Evolutionary conservation across 1,284 basidiomycete genomes (phyloP).

Genomic region (Neonothopanus nambi): DNA sequence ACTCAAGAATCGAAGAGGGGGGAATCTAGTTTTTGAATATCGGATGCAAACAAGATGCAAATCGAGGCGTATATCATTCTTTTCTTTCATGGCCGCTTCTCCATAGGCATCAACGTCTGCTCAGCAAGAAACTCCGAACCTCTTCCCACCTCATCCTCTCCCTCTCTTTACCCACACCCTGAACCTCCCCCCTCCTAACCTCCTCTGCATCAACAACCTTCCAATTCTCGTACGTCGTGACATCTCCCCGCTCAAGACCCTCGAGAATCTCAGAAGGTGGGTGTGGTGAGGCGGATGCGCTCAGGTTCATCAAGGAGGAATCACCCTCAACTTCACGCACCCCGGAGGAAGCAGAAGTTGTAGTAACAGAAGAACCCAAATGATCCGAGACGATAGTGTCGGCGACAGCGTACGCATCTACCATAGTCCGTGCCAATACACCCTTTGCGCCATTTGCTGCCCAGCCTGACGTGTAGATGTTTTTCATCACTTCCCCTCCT

Average conservation of each 20-base stretch:
- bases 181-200: conserved; percentile 49
- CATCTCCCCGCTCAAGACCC: conserved; percentile 47
- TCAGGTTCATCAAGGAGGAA: too few species aligned
- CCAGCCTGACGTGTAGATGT: conserved; percentile 95
- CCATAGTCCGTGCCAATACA: conserved; percentile 93
- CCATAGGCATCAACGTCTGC: background rate
- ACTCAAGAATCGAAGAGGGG: too few species aligned
- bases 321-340: too few species aligned
- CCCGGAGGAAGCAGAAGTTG: background rate
- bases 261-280: conserved; percentile 55
- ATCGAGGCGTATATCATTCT: too few species aligned
- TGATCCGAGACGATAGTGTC: conserved; percentile 69
- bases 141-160: conserved; percentile 77
- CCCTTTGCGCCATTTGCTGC: conserved; percentile 90
- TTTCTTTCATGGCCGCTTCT: background rate
- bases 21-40: too few species aligned
- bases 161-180: conserved; percentile 68
- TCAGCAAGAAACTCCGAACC: conserved; percentile 40
- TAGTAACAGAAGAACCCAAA: conserved; percentile 11
- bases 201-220: conserved; percentile 69
- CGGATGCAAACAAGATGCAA: too few species aligned
- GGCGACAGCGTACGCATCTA: conserved; percentile 84
- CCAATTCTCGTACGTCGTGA: conserved; percentile 73
- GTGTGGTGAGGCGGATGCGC: too few species aligned
- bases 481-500: conserved; percentile 44